phyloP scores from a whole-genome alignment of 306 rosid species.

The Castanopsis chinensis region DNA sequence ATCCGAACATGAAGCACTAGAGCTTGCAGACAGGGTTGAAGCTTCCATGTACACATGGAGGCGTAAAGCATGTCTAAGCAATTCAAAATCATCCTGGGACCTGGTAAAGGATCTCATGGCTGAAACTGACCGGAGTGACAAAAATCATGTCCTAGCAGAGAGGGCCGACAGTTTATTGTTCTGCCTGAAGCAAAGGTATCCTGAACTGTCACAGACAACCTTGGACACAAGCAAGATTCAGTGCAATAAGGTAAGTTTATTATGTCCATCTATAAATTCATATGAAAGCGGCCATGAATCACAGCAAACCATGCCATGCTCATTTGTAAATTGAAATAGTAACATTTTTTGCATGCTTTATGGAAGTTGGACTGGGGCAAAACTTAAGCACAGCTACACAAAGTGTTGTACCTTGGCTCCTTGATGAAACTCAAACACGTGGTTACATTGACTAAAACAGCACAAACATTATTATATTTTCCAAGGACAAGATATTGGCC shows the following conservation, averaged over 20 bases:
- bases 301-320: background rate
- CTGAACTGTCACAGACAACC: constrained; percentile 88
- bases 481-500: too few relatives aligned
- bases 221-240: constrained; percentile 94
- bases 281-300: background rate
- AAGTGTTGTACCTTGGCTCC: too few relatives aligned
- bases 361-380: background rate
- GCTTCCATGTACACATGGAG: constrained; percentile 98
- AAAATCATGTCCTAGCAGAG: constrained; percentile 75
- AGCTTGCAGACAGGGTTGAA: constrained; percentile 78
- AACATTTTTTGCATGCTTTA: background rate
- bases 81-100: constrained; percentile 90
- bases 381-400: too few relatives aligned
- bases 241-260: constrained; percentile 55
- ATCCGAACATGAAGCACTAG: constrained; percentile 92
- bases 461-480: too few relatives aligned
- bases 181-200: constrained; percentile 83
- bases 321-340: too few relatives aligned
- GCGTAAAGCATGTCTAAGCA: constrained; percentile 75
- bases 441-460: too few relatives aligned
- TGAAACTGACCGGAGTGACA: constrained; percentile 59
- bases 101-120: constrained; percentile 78
- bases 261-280: background rate
- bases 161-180: constrained; percentile 73
- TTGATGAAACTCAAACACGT: too few relatives aligned